phyloP scores from a whole-genome alignment of 192 early-diverging fungal genomes.

The Chytriomyces hyalinus region DNA sequence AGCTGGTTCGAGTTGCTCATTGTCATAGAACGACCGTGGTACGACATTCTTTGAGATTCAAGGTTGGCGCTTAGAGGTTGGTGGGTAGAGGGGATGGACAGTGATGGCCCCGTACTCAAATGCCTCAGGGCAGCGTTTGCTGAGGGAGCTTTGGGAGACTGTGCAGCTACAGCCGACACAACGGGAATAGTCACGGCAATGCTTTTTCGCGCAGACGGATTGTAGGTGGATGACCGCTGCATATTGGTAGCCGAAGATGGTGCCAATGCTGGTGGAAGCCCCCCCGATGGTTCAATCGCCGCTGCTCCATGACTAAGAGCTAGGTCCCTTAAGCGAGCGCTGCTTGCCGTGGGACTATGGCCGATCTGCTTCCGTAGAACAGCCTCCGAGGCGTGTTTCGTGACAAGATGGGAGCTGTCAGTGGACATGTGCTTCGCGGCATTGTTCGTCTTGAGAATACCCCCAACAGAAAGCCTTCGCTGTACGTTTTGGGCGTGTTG shows the following conservation, averaged over 20 bases:
- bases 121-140: conserved; percentile 10
- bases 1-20: background rate
- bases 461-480: background rate
- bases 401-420: background rate
- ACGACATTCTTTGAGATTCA: conserved; percentile 2
- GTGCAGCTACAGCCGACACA: background rate
- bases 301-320: background rate
- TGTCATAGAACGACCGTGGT: conserved; percentile 19
- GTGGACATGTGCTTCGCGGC: background rate
- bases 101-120: background rate
- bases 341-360: background rate
- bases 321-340: background rate
- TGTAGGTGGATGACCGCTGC: conserved; percentile 24
- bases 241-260: background rate
- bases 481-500: background rate
- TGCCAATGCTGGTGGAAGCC: background rate
- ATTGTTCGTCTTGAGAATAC: conserved; percentile 5
- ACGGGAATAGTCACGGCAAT: background rate
- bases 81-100: background rate
- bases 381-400: conserved; percentile 7
- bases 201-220: background rate
- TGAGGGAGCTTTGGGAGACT: background rate
- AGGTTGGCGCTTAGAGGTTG: background rate
- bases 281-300: background rate
- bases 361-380: background rate